A percentile compares a stretch with the other conserved stretches of the same genome.
Evolutionary conservation across 2,329 filamentous ascomycete species (phyloP).

Genomic region (Talaromyces pinophilus): DNA sequence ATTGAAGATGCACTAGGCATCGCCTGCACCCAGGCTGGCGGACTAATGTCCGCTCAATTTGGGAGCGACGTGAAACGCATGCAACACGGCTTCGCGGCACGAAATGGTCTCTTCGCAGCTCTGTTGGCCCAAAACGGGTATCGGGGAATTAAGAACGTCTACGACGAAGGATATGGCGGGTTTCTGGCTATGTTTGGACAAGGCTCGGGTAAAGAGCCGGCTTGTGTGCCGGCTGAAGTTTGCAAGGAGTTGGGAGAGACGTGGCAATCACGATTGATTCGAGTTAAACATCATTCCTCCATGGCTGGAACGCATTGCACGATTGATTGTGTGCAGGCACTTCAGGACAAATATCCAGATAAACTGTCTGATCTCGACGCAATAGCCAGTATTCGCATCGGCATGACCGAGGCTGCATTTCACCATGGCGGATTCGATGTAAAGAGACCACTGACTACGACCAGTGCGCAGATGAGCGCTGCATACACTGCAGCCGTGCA

Average conservation of each 20-base stretch:
- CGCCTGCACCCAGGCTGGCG: conserved; percentile 35
- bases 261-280: conserved; percentile 38
- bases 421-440: conserved; percentile 43
- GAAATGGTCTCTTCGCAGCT: conserved; percentile 39
- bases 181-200: neutral
- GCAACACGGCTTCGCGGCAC: conserved; percentile 50
- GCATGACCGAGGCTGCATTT: conserved; percentile 28
- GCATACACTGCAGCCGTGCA: conserved; percentile 42
- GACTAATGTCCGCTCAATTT: conserved; percentile 47
- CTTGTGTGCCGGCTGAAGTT: conserved; percentile 33
- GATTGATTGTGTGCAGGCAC: conserved; percentile 37
- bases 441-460: conserved; percentile 37
- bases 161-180: neutral
- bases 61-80: conserved; percentile 48
- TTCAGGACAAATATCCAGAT: conserved; percentile 29
- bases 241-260: conserved; percentile 36
- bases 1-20: conserved; percentile 41
- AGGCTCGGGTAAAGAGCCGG: conserved; percentile 31
- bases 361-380: conserved; percentile 25
- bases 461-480: conserved; percentile 45
- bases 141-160: neutral
- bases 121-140: neutral
- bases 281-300: conserved; percentile 42
- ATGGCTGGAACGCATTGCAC: conserved; percentile 42
- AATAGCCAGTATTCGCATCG: neutral